Evolutionary conservation across 257 asterid species (phyloP).

Genomic region (Nicotiana attenuata): DNA sequence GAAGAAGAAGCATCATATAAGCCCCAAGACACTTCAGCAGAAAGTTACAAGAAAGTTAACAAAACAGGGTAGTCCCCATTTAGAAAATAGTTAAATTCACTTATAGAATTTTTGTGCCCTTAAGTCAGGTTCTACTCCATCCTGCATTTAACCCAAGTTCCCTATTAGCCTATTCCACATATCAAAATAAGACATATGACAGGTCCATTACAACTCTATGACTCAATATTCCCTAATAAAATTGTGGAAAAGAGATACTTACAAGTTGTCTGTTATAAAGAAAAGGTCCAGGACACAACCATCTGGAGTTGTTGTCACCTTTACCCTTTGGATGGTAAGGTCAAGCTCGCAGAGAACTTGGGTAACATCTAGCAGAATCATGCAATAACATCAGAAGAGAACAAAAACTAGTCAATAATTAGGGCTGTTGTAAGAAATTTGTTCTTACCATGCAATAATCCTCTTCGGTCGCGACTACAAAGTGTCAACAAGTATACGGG

Average conservation of each 20-base stretch:
- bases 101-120: no score
- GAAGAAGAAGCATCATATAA: neutral
- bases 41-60: neutral
- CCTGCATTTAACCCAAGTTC: neutral
- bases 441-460: constrained; percentile 66
- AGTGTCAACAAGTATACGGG: constrained; percentile 56
- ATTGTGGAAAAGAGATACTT: constrained; percentile 21
- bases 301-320: constrained; percentile 82
- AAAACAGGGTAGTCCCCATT: neutral
- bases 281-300: constrained; percentile 70
- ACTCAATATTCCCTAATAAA: neutral
- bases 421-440: neutral
- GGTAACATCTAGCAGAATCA: constrained; percentile 53
- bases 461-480: constrained; percentile 55
- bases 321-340: constrained; percentile 62
- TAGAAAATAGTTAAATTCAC: no score
- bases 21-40: neutral
- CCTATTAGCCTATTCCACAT: neutral
- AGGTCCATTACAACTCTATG: neutral
- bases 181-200: neutral
- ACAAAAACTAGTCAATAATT: neutral
- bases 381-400: constrained; percentile 6
- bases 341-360: constrained; percentile 66
- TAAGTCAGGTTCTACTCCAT: neutral
- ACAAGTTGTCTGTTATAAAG: constrained; percentile 72